These are phyloP conservation scores for Pseudoperonospora humuli DNA, from an alignment of 352 stramenopile genomes.

Conservation along the genomic window DNA sequence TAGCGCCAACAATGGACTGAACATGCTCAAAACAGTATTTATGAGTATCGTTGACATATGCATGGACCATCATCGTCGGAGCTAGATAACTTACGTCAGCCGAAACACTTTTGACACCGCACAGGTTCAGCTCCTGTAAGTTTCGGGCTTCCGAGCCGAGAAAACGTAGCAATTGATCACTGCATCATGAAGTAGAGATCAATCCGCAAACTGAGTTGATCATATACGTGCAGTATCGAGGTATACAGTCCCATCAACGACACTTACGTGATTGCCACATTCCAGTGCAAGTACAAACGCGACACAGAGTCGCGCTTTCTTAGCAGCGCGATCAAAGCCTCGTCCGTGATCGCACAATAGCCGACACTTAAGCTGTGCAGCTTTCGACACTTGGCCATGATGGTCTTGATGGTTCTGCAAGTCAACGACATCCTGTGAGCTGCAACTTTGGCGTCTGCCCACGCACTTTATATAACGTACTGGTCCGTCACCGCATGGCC, in stretches of 20 bases:
- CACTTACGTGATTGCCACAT: constrained; percentile 80
- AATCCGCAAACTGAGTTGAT: not conserved
- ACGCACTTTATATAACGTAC: constrained; percentile 23
- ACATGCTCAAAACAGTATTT: constrained; percentile 1
- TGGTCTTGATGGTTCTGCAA: constrained; percentile 71
- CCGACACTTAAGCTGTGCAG: constrained; percentile 80
- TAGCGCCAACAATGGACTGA: constrained; percentile 59
- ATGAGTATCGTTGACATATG: too few relatives aligned
- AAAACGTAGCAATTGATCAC: constrained; percentile 74
- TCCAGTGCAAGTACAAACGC: constrained; percentile 79
- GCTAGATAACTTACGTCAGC: constrained; percentile 44
- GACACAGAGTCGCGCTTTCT: constrained; percentile 77
- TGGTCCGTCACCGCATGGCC: constrained; percentile 76
- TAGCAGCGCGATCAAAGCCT: constrained; percentile 78
- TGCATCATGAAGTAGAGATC: constrained; percentile 12
- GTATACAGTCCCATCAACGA: not conserved
- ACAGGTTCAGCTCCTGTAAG: constrained; percentile 83
- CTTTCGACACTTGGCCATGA: constrained; percentile 86
- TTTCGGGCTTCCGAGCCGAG: constrained; percentile 66
- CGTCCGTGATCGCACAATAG: constrained; percentile 81
- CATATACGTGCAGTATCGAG: not conserved
- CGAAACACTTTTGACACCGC: constrained; percentile 79
- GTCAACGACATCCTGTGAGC: not conserved
- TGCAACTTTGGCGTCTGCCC: not conserved
- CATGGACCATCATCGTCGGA: not conserved